Evolutionary conservation across 1,139 yeast species (phyloP), one percentile per base, ranked within the genome.

Genomic region (Scheffersomyces lignicola): DNA sequence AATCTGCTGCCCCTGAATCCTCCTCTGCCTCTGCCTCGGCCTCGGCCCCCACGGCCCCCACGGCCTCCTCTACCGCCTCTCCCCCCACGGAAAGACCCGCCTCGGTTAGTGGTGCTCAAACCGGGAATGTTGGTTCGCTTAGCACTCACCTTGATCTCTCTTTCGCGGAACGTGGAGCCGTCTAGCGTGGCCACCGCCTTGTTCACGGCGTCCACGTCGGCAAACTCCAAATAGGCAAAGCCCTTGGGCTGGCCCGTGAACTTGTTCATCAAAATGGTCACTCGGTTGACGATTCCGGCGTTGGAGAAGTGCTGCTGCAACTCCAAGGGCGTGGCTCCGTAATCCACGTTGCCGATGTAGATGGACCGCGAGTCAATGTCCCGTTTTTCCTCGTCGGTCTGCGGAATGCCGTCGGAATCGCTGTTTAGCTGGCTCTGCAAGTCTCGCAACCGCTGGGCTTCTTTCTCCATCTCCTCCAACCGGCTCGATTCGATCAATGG

Each of bases 311-410:
- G 86, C 36, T 82, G 80, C 54, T 88, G 94, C 26, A 90, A 68
- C 50, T 85, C 92, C 43, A 82, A 80, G 7, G 96, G 95, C 3
- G 90, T 77, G 3, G 90, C 65, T 9, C 78, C 83, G 50, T 82
- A 83, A 51, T 87, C 95, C 16, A 90, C 94, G 52, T 88, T 88
- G 13, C 96, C 95, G 14, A 90, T 87, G 56, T 84, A 90, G 17
- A 90, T 73, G 2, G 95, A 84, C 40, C 94, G 74, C 3, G 87
- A 73, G 56, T 90, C 97, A 17, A 65, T 54, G 34, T 71, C 78
- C 38, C 62, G 52, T 43, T 62, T 73, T 31, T 60, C 67, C 29
- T 58, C 63, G 30, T 61, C 67, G 9, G 49, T 42, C 18, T 37
- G 45, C n/a, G 41, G 43, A 7, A 32, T 29, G 14, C 36, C 44